Base-by-base conservation (phyloP, 768 basidiomycete genomes). In the Xerocomellus amylosporus region DNA sequence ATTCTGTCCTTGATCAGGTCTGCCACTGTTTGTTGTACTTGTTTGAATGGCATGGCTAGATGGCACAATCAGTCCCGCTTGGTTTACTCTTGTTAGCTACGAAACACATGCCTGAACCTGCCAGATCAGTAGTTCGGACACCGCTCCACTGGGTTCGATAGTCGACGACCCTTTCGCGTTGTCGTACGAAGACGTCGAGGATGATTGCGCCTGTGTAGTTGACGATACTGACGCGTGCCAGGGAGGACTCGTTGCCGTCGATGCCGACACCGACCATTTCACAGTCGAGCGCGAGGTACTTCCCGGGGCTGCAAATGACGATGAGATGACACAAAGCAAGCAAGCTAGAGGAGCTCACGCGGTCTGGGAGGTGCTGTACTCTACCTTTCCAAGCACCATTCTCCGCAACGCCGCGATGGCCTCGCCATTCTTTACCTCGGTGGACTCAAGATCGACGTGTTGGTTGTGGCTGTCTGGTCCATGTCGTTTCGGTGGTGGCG, bases 91-190 rank as follows among this genome's bases (percentile, higher is more conserved):
- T 33, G 22, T 13, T 14, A 1, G 14, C 20, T 13, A 20, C 9
- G 12, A 19, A 1, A 4, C 74, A 42, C 64, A 33, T 46, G 59
- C 61, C 66, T 85, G 88, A 87, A 47, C 82, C 75, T 1, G 80
- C 68, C 77, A 98, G 81, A 66, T 98, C 93, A 14, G 73, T 67
- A 36, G 80, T 80, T 28, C 93, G 74, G 9, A 99, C 81, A 0
- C 96, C 96, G 64, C 90, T 93, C 68, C 82, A 93, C 72, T 86
- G 81, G 1, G 97, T 99, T 52, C 94, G 75, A 73, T 94, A 98
- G 71, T 99, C 96, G 12, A 93, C 88, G 10, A 98, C 93, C 14
- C 81, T 79, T 68, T 97, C 94, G 46, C 85, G 79, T 65, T 92
- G 94, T 47, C 80, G 76, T 31, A 99, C 96, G 59, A 92, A 94